Evolutionary conservation across 140 eudicot species (phyloP), one percentile per base, ranked within the genome.

Genomic region (Oenanthe javanica): DNA sequence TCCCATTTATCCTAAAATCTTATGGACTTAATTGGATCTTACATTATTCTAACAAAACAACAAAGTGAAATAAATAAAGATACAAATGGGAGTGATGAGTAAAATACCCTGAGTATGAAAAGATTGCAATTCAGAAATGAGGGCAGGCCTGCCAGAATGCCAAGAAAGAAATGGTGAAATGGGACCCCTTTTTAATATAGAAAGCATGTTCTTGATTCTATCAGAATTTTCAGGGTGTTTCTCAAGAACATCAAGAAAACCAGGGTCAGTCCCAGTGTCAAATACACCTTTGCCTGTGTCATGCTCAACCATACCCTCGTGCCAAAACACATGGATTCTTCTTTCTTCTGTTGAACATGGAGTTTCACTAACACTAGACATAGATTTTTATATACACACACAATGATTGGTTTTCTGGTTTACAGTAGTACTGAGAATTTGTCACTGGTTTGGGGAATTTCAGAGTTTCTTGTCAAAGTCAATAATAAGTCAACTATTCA

Each of bases 151-250:
- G 36, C 97, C 93, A 5, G 82, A 77, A 75, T 89, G 97, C 97
- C 97, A 95, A 19, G 89, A 88, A 78, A 95, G 72, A 57, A 83
- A 89, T 52, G 97, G 88, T 2, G 99, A 78, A 81, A 95, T 88
- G 2, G 99, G 97, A 59, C 97, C 99, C 83, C 93, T 83, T 85
- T 85, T 88, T 66, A 95, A 96, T 71, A 95, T 89, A 25, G 99
- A 95, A 38, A 95, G 80, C 89, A 95, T 95, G 86, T 95, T 95
- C 78, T 76, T 81, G 79, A 95, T 67, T 85, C 99, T 84, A 73
- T 89, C 96, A 12, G 91, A 75, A 82, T 91, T 95, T 74, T 92
- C 99, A 14, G 97, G 97, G 89, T 95, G 97, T 66, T 92, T 91
- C 47, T 95, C 99, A 1, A 95, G 90, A n/a, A 92, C 90, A 83